Conservation (phyloP, 805 yeast species). For the Candida ficus region DNA sequence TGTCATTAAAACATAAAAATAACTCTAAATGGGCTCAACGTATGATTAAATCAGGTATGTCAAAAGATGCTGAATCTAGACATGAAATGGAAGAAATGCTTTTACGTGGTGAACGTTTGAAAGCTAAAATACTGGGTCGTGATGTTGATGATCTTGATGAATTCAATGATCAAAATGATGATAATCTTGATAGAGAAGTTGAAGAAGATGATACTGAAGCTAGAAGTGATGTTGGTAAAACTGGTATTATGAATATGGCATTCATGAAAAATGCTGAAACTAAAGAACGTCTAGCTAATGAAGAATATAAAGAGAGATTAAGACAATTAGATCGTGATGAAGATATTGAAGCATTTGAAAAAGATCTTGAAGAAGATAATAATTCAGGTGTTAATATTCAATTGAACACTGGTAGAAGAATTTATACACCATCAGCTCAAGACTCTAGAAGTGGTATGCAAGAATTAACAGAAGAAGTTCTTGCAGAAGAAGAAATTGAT, state of each 20-base stretch:
- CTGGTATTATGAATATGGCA: slow-evolving; percentile 91
- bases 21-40: slow-evolving; percentile 87
- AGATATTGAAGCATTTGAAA: slow-evolving; percentile 35
- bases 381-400: slow-evolving; percentile 40
- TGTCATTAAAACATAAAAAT: slow-evolving; percentile 86
- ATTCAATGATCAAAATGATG: slow-evolving; percentile 38
- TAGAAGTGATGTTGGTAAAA: slow-evolving; percentile 56
- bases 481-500: slow-evolving; percentile 46
- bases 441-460: slow-evolving; percentile 27
- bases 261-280: slow-evolving; percentile 91
- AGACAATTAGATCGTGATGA: slow-evolving; percentile 44
- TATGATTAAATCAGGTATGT: slow-evolving; percentile 84
- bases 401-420: slow-evolving; percentile 74
- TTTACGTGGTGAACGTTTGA: slow-evolving; percentile 75
- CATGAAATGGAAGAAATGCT: slow-evolving; percentile 94
- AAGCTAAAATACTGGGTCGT: slow-evolving; percentile 61
- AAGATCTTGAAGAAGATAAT: slow-evolving; percentile 27
- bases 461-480: slow-evolving; percentile 30
- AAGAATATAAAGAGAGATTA: slow-evolving; percentile 44
- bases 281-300: slow-evolving; percentile 55
- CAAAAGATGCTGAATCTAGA: slow-evolving; percentile 79
- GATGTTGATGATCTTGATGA: slow-evolving; percentile 37
- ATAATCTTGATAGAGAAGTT: slow-evolving; percentile 42
- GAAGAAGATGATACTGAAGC: slow-evolving; percentile 32
- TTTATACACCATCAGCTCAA: slow-evolving; percentile 56